Evolutionary conservation across 2,329 filamentous ascomycete species (phyloP), one percentile per base, ranked within the genome.

Genomic region (Talaromyces sp.): DNA sequence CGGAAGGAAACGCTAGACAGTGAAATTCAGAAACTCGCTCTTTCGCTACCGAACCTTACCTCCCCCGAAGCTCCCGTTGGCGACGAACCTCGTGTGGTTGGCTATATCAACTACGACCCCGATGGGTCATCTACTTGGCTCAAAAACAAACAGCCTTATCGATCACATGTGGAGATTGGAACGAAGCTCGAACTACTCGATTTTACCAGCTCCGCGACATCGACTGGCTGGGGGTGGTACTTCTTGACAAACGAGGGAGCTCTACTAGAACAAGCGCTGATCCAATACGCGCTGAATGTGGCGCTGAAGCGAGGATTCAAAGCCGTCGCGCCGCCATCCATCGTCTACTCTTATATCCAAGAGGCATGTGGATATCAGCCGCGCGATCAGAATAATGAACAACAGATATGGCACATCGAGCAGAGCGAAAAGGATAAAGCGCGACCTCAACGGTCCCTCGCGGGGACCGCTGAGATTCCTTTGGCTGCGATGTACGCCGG

Each of bases 141-240:
- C 66, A 60, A 67, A 47, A 37, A 63, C 14, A 64, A 70, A 65
- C 65, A 73, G 65, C 65, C 71, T 7, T 69, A 72, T n/a, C 79
- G 87, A 48, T 94, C 91, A 0, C 93, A 97, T 76, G 90, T 95
- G 8, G 86, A 94, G 70, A 94, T 99, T 70, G 95, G 95, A 37
- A 83, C 87, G 4, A 87, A 93, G 73, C 85, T 99, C n/a, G 88
- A 89, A 39, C 84, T 99, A n/a, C 83, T 99, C 60, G 94, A 99
- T 79, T 97, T 99, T 73, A 83, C 90, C 5, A 88, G 85, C 66
- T 92, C 93, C 5, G 89, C 89, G 1, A 88, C 86, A n/a, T 89
- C 92, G 1, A 91, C 90, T 3, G 95, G 95, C 43, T 99, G 94
- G 94, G 95, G 95, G 1, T 99, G 93, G 92, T 99, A 99, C 81